Evolutionary conservation across 148 eudicot genomes (phyloP).

Genomic region (Persicaria tinctoria): DNA sequence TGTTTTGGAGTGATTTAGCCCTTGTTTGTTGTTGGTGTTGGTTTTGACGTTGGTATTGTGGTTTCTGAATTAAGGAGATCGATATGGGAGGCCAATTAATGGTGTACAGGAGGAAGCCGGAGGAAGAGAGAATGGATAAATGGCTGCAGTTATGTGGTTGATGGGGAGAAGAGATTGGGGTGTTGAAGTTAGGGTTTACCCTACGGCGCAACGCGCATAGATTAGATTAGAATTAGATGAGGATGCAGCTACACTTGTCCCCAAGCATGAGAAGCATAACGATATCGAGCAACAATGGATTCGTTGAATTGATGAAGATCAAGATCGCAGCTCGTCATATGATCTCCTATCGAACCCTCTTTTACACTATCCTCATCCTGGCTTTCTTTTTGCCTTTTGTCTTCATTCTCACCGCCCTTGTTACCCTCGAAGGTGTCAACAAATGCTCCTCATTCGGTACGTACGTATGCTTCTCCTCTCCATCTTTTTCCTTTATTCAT

Average conservation of each 20-base stretch:
- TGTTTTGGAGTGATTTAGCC: no score
- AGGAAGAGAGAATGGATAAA: no score
- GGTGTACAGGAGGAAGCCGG: no score
- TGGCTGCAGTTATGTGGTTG: no score
- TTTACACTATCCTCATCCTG: slow-evolving; percentile 73
- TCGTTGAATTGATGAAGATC: slow-evolving; percentile 92
- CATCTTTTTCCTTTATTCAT: slow-evolving; percentile 7
- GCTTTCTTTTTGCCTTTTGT: slow-evolving; percentile 88
- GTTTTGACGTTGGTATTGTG: no score
- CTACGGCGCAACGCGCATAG: neutral
- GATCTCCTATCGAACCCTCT: slow-evolving; percentile 75
- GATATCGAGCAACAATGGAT: slow-evolving; percentile 61
- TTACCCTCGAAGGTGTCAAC: slow-evolving; percentile 98
- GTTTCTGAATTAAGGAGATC: no score
- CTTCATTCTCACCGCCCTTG: slow-evolving; percentile 87
- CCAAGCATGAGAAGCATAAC: slow-evolving; percentile 98
- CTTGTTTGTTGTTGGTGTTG: no score
- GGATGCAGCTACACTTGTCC: slow-evolving; percentile 97
- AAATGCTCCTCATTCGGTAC: slow-evolving; percentile 88
- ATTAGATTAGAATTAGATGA: slow-evolving; percentile 33
- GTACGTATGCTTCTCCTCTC: slow-evolving; percentile 20
- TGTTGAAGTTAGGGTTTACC: no score
- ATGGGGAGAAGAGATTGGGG: no score
- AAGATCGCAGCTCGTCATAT: slow-evolving; percentile 78
- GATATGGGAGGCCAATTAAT: no score